phyloP scores from a whole-genome alignment of 768 basidiomycete genomes.

The Collybiopsis confluens region DNA sequence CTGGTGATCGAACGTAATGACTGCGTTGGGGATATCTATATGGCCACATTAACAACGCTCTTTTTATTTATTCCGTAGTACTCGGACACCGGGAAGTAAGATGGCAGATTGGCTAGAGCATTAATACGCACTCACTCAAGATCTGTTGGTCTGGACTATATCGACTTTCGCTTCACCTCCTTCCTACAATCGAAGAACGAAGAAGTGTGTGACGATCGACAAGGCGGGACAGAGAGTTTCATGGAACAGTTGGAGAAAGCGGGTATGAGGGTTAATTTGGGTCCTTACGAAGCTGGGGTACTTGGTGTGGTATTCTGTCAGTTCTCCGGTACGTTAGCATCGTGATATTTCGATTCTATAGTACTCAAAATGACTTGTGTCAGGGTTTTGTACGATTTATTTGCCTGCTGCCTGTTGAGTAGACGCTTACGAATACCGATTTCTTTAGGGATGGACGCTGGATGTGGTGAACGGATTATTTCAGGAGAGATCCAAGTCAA shows the following conservation, averaged over 20 bases:
- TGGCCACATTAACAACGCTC: constrained; percentile 11
- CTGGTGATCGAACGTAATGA: constrained; percentile 32
- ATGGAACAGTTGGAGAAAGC: not conserved
- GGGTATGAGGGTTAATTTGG: constrained; percentile 1
- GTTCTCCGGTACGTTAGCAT: not conserved
- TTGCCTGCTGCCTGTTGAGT: not conserved
- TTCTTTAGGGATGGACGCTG: constrained; percentile 35
- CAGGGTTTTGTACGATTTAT: not conserved
- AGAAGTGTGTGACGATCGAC: constrained; percentile 31
- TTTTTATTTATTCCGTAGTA: not conserved
- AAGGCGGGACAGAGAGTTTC: constrained; percentile 21
- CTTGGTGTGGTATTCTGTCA: not conserved
- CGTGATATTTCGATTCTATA: not conserved
- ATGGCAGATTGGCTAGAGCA: constrained; percentile 41
- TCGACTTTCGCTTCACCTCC: constrained; percentile 26
- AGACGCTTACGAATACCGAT: not conserved
- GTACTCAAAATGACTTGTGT: not conserved
- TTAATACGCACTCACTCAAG: constrained; percentile 38
- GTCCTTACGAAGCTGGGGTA: not conserved
- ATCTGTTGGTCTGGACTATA: constrained; percentile 40
- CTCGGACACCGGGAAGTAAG: constrained; percentile 33
- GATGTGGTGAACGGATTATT: constrained; percentile 46
- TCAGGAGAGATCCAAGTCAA: constrained; percentile 56
- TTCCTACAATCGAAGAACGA: constrained; percentile 24
- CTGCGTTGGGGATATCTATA: constrained; percentile 33